Percentiles rank a stretch among this genome's conserved stretches.
Evolutionary conservation across 2,329 filamentous ascomycete genomes (phyloP).

Genomic region (Pestalotiopsis sp.): DNA sequence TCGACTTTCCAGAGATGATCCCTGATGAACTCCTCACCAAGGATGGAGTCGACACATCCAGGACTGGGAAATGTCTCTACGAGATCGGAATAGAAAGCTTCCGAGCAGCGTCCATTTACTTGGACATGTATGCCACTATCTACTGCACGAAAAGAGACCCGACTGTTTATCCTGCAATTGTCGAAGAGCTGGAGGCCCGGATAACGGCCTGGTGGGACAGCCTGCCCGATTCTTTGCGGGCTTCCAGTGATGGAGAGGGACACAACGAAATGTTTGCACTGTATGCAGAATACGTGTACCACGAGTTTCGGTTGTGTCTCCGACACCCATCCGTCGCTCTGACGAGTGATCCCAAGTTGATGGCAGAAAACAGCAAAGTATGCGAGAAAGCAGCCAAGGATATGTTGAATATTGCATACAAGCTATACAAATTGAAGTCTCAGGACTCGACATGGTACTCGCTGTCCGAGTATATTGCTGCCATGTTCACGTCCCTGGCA

Average conservation of each 20-base stretch:
- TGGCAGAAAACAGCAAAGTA: constrained; percentile 64
- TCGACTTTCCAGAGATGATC: constrained; percentile 73
- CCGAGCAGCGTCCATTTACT: constrained; percentile 66
- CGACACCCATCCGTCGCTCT: constrained; percentile 64
- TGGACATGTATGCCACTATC: constrained; percentile 77
- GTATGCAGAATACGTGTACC: constrained; percentile 54
- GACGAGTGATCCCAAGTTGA: constrained; percentile 55
- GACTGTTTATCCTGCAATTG: constrained; percentile 63
- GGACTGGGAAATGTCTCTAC: constrained; percentile 65
- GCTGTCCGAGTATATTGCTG: constrained; percentile 70
- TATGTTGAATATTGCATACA: constrained; percentile 62
- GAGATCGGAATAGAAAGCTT: constrained; percentile 67
- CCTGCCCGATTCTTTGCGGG: constrained; percentile 62
- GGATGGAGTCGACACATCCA: constrained; percentile 59
- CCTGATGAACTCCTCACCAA: constrained; percentile 72
- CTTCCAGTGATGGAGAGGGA: constrained; percentile 45
- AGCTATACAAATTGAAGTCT: constrained; percentile 65
- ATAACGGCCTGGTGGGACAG: constrained; percentile 64
- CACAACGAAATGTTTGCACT: constrained; percentile 50
- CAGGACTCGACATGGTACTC: constrained; percentile 82
- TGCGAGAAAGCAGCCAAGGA: constrained; percentile 68
- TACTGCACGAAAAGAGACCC: constrained; percentile 70
- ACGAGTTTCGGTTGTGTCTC: constrained; percentile 63
- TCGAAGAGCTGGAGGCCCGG: constrained; percentile 68
- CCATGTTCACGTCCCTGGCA: constrained; percentile 73